Base-by-base conservation (phyloP, 148 eudicot genomes). In the Pharnaceum exiguum region DNA sequence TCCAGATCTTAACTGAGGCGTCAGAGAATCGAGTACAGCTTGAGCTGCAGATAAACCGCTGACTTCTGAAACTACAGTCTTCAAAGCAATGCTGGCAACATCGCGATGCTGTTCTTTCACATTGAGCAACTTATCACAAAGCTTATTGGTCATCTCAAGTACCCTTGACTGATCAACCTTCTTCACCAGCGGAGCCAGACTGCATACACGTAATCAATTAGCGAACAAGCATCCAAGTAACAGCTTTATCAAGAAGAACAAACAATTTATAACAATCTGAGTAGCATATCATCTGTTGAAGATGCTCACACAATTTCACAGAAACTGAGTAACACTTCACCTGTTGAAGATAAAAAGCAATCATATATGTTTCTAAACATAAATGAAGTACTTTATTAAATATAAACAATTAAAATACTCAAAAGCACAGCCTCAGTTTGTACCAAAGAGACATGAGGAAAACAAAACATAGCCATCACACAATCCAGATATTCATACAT, bases 121-220 rank as follows among this genome's bases (percentile, higher is more conserved):
- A 68, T 94, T 84, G 46, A 89, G 77, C 61, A 94, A 69, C 72
- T 94, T 94, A 53, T 75, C 75, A 67, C 85, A 89, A 58, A 94
- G 96, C 73, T 79, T 94, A 35, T 71, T 52, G 11, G 87, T 57
- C 95, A 94, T 86, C 75, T 89, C 96, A 50, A 89, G 71, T 37
- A 94, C 89, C 68, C 85, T 90, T 22, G 74, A 79, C 72, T 86
- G 91, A 25, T 72, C 79, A 30, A 94, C 70, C 76, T 86, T 94
- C 84, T 89, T 94, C 75, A 82, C 93, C 87, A 94, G 61, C n/a
- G 95, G 99, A 71, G 89, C 86, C 73, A 94, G 87, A 72, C 99
- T 94, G 72, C 48, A 40, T 46, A 70, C 46, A 45, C 51, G 17
- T 22, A 48, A 29, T 7, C 33, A 66, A 51, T 59, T 10, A 60